Base-by-base conservation (phyloP, 768 basidiomycete genomes). In the Phylloporus scabripes region DNA sequence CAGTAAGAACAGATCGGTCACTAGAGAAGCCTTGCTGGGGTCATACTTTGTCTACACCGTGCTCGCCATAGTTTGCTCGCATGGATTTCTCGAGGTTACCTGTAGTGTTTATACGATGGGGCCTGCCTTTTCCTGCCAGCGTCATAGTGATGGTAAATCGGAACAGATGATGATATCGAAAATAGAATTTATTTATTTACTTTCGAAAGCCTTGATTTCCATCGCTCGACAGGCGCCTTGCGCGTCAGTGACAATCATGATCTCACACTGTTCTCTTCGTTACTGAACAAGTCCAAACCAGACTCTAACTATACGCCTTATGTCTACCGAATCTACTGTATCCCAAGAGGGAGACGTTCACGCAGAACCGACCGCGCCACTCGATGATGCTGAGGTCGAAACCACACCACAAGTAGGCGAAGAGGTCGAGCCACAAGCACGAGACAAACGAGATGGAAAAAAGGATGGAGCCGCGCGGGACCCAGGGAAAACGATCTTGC, bases 401-500 rank as follows among this genome's bases (percentile, higher is more conserved):
- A 44, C 7, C 36, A 48, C 49, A 33, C 29, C 46, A n/a, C 44
- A 21, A 20, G 32, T 1, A 26, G 45, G 29, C 24, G 26, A 42
- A 20, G 61, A 46, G n/a, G 28, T 20, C 20, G 58, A 55, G 33
- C 50, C 42, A 31, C 42, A 29, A 34, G 24, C 34, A 17, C 49
- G 15, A 37, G 46, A 46, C 38, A 50, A 58, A 39, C 58, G 52
- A 18, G 57, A 50, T 45, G 50, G 48, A 33, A 68, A 48, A 32
- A 63, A 62, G 46, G 63, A 63, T 14, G 41, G 15, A 2, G 10
- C 42, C 3, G 33, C 38, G 10, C 59, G 49, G 20, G 64, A 66
- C 48, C 68, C 71, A 2, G 91, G 92, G 29, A 91, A 83, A 58
- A 83, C 89, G 1, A 53, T 86, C 18, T 69, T 92, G 40, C 92